Conservation (phyloP, 495 filamentous ascomycete species). For the Talaromyces nanjingensis region DNA sequence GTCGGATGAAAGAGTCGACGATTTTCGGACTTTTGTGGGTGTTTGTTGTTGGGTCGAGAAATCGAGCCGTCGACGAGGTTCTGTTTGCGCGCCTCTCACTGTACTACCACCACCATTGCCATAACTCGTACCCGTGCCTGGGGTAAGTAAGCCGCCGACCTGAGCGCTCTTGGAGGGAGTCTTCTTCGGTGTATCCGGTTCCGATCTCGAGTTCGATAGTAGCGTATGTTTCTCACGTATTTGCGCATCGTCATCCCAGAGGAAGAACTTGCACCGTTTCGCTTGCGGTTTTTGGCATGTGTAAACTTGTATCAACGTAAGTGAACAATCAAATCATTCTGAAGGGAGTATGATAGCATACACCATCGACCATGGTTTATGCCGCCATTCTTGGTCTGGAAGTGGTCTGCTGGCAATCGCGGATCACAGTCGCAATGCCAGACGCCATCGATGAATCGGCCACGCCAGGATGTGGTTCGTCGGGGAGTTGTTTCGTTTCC, state of each 20-base stretch:
- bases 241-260: conserved; percentile 60
- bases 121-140: conserved; percentile 2
- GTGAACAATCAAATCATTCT: background rate
- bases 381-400: conserved; percentile 59
- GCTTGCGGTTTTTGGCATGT: conserved; percentile 50
- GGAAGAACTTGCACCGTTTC: conserved; percentile 60
- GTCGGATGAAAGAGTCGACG: conserved; percentile 31
- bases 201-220: conserved; percentile 43
- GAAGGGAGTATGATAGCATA: conserved; percentile 14
- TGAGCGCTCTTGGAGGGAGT: conserved; percentile 12
- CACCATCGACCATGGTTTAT: conserved; percentile 58
- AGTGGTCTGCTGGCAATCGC: conserved; percentile 50
- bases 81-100: background rate
- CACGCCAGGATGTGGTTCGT: conserved; percentile 29
- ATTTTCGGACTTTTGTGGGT: conserved; percentile 27
- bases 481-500: conserved; percentile 4
- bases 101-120: background rate
- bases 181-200: conserved; percentile 19
- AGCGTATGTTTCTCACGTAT: conserved; percentile 45
- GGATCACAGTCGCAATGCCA: conserved; percentile 65
- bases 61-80: background rate
- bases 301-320: conserved; percentile 43
- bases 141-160: conserved; percentile 15
- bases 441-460: conserved; percentile 46
- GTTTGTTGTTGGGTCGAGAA: conserved; percentile 10